Base-by-base conservation (phyloP, 108 stramenopile species). In the Cyclotella sp. region DNA sequence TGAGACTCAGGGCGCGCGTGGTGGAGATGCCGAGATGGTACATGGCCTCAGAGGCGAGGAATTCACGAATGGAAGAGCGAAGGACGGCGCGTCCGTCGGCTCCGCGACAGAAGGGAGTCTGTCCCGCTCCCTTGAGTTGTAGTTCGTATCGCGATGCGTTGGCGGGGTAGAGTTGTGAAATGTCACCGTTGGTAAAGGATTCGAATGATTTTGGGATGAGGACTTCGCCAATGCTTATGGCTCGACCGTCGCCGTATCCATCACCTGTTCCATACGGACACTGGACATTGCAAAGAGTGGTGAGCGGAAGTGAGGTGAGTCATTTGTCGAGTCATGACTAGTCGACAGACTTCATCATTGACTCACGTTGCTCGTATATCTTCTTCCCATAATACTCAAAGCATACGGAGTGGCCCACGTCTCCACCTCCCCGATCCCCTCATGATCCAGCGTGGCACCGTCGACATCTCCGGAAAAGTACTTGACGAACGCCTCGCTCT, bases 51-150 rank as follows among this genome's bases (percentile, higher is more conserved):
- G 86, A 88, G 13, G 93, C 97, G 27, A 99, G 76, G 72, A 97
- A 98, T 85, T 98, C 98, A 26, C 97, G 89, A 66, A 99, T 90
- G 71, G 89, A 91, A 8, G 92, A 94, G 24, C 97, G 84, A 40
- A 99, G 81, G 9, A 99, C 97, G 41, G 97, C 97, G 12, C 97
- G 84, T 29, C 99, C 98, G 84, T 98, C 99, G n/a, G 95, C 97
- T 34, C 93, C 92, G 18, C 99, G 86, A 72, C 87, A 91, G 82
- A 95, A 99, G 41, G 99, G 98, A 11, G 98, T 98, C 62, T 59
- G 92, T 0, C 99, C 99, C 8, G 88, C 93, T 3, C 99, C 99
- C 88, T 98, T 97, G 60, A 97, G 89, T 79, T 99, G 99, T n/a
- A 99, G 75, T 79, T 99, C 99, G 72, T 86, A 91, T 12, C 83